These are phyloP conservation scores for Aspergillus transmontanensis DNA, from an alignment of 2,329 filamentous ascomycete genomes.

Conservation along the genomic window DNA sequence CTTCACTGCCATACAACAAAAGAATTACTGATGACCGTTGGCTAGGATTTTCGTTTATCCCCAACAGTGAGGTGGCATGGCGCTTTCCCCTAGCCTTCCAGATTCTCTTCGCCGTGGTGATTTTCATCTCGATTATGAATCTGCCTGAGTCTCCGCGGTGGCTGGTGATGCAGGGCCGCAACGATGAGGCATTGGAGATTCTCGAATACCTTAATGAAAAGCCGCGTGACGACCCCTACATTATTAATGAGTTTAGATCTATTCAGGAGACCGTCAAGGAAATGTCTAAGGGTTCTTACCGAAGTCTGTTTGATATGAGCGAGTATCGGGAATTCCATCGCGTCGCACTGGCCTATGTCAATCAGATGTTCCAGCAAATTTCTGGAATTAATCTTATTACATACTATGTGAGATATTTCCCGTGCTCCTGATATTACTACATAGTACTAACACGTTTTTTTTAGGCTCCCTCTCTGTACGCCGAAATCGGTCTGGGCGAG, in stretches of 20 bases:
- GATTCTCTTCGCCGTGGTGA: slow-evolving; percentile 57
- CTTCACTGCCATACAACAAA: slow-evolving; percentile 31
- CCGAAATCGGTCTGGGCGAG: slow-evolving; percentile 21
- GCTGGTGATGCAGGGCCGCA: slow-evolving; percentile 58
- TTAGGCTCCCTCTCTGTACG: slow-evolving; percentile 24
- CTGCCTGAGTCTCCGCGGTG: slow-evolving; percentile 62
- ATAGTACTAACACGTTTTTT: neutral
- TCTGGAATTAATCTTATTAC: slow-evolving; percentile 49
- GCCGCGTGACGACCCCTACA: slow-evolving; percentile 50
- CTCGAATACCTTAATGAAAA: slow-evolving; percentile 43
- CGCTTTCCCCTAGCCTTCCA: slow-evolving; percentile 61
- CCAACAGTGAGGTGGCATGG: slow-evolving; percentile 52
- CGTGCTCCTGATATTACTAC: slow-evolving; percentile 30
- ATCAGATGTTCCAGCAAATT: slow-evolving; percentile 58
- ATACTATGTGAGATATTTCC: slow-evolving; percentile 43
- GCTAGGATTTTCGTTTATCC: slow-evolving; percentile 50
- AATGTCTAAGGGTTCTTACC: slow-evolving; percentile 53
- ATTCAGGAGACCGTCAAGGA: slow-evolving; percentile 58
- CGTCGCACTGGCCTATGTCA: slow-evolving; percentile 57
- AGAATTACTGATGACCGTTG: neutral
- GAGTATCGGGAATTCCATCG: slow-evolving; percentile 60
- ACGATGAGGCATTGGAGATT: slow-evolving; percentile 54
- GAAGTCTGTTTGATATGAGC: slow-evolving; percentile 61
- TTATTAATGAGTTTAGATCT: slow-evolving; percentile 51
- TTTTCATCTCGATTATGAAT: slow-evolving; percentile 50